Conservation (phyloP, 768 basidiomycete species). For the Rhizopogon vinicolor region DNA sequence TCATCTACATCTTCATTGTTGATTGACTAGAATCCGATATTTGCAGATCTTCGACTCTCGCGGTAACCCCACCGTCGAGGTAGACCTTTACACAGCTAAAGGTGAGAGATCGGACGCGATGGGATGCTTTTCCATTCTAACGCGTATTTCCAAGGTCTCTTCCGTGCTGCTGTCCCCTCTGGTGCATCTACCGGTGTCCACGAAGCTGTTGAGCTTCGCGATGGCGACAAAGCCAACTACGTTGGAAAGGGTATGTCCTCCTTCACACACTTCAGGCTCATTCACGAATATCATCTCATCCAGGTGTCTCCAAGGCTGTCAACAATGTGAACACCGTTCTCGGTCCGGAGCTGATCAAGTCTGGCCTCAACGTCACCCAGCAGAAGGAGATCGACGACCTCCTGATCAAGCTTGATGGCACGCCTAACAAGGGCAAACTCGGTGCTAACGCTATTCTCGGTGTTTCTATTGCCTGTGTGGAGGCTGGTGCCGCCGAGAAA, state of each 20-base stretch:
- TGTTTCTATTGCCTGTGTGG: constrained; percentile 92
- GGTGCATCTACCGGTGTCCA: constrained; percentile 98
- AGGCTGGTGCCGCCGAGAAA: constrained; percentile 94
- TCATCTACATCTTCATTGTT: background rate
- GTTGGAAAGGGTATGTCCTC: constrained; percentile 82
- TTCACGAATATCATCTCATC: background rate
- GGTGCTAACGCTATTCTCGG: constrained; percentile 99
- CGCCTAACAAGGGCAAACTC: constrained; percentile 98
- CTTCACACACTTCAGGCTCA: background rate
- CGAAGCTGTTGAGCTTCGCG: constrained; percentile 98
- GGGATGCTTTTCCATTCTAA: constrained; percentile 1
- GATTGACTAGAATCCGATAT: constrained; percentile 10
- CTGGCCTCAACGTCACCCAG: constrained; percentile 76
- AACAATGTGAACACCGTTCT: constrained; percentile 90
- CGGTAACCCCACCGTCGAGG: constrained; percentile 96
- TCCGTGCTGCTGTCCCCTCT: constrained; percentile 93
- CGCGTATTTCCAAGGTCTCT: constrained; percentile 58
- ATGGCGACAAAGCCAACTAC: constrained; percentile 89
- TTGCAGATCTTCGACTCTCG: constrained; percentile 97
- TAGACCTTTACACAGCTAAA: constrained; percentile 84
- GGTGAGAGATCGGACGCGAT: constrained; percentile 41
- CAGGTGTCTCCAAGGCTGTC: constrained; percentile 93
- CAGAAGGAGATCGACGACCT: constrained; percentile 98
- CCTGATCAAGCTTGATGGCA: constrained; percentile 96
- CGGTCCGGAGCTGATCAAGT: constrained; percentile 82